Evolutionary conservation across 257 asterid species (phyloP).

Genomic region (Echium plantagineum): DNA sequence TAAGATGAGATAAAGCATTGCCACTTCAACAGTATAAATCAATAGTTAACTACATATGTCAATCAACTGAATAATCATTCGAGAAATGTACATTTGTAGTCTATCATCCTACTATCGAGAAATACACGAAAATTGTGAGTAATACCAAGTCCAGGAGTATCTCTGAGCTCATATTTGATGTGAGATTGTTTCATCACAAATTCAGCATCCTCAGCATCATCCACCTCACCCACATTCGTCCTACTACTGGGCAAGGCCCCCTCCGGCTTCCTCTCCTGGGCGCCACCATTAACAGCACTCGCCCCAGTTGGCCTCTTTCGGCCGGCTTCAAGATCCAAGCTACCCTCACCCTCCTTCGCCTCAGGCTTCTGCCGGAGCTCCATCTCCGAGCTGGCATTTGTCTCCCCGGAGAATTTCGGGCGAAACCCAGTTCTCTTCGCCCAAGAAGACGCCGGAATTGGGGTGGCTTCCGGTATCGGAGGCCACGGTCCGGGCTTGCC

Average conservation of each 20-base stretch:
- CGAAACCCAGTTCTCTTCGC: conserved; percentile 91
- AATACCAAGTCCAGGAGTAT: conserved; percentile 63
- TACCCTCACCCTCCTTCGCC: conserved; percentile 4
- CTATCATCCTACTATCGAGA: too few species aligned
- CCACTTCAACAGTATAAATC: neutral
- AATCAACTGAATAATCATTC: too few species aligned
- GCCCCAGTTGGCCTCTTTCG: too few species aligned
- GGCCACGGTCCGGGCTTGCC: conserved; percentile 59
- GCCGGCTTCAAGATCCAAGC: too few species aligned
- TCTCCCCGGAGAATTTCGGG: conserved; percentile 91
- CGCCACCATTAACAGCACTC: too few species aligned
- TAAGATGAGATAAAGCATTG: conserved; percentile 11
- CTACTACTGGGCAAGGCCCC: too few species aligned
- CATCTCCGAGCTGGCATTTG: conserved; percentile 32
- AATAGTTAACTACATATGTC: neutral
- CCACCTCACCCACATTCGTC: conserved; percentile 9
- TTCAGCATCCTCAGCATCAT: conserved; percentile 60
- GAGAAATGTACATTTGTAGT: too few species aligned
- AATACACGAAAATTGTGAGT: too few species aligned
- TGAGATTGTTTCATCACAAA: conserved; percentile 56
- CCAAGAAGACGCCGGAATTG: conserved; percentile 93
- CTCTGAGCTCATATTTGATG: conserved; percentile 91
- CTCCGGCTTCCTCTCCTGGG: too few species aligned
- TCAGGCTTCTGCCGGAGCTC: conserved; percentile 6
- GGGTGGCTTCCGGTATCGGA: conserved; percentile 55